phyloP scores from a whole-genome alignment of 192 early-diverging fungal genomes.

The Coemansia sp. region DNA sequence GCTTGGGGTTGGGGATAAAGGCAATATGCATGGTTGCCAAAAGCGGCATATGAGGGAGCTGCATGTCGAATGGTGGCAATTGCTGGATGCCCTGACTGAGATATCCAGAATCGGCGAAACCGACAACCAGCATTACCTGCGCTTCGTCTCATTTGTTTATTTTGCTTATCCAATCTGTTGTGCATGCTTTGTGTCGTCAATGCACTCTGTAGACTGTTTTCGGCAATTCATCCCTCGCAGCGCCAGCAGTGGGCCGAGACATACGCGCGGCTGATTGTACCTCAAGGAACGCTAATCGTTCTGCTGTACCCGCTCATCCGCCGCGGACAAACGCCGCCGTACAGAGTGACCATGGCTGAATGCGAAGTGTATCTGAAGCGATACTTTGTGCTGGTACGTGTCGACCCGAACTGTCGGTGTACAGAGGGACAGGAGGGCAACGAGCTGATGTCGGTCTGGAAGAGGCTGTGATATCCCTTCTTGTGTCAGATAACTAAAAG shows the following conservation, averaged over 20 bases:
- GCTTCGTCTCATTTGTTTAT: neutral
- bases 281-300: slow-evolving; percentile 48
- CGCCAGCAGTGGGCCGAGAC: slow-evolving; percentile 44
- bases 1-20: neutral
- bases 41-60: neutral
- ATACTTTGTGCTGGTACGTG: slow-evolving; percentile 50
- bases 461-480: slow-evolving; percentile 16
- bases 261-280: slow-evolving; percentile 43
- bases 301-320: slow-evolving; percentile 44
- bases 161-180: neutral
- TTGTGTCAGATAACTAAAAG: too few species aligned
- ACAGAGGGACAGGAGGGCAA: slow-evolving; percentile 47
- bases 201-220: slow-evolving; percentile 36
- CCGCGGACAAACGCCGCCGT: slow-evolving; percentile 32
- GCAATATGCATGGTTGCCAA: slow-evolving; percentile 8
- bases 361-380: slow-evolving; percentile 40
- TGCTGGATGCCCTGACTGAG: neutral
- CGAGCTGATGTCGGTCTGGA: slow-evolving; percentile 50
- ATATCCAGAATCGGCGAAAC: neutral
- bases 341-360: slow-evolving; percentile 47
- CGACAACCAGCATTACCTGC: neutral
- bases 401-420: slow-evolving; percentile 46
- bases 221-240: slow-evolving; percentile 42
- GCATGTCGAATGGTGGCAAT: neutral
- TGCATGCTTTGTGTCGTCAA: neutral